Evolutionary conservation across 148 eudicot genomes (phyloP).

Genomic region (Cornus suecica): DNA sequence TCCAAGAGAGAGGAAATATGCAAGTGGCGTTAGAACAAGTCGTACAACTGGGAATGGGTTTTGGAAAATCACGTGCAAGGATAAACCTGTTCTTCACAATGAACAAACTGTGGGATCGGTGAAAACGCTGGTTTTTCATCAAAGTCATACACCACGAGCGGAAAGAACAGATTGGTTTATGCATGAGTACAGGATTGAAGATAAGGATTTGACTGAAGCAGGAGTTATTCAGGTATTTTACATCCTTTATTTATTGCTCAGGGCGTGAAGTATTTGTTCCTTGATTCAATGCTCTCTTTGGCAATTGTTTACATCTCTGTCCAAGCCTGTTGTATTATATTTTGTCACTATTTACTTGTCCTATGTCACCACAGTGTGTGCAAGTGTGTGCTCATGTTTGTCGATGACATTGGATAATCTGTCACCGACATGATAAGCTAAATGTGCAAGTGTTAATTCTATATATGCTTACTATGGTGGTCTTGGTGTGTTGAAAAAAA

Average conservation of each 20-base stretch:
- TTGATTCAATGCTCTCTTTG: neutral
- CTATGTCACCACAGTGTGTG: neutral
- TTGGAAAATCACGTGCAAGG: slow-evolving; percentile 89
- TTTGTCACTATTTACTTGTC: neutral
- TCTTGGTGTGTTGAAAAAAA: neutral
- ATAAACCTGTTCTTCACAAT: slow-evolving; percentile 35
- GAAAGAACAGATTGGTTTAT: slow-evolving; percentile 87
- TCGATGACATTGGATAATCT: neutral
- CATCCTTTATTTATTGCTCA: neutral
- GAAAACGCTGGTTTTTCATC: slow-evolving; percentile 72
- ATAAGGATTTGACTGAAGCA: slow-evolving; percentile 29
- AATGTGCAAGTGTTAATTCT: neutral
- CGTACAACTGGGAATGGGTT: slow-evolving; percentile 60
- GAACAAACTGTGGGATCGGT: slow-evolving; percentile 52
- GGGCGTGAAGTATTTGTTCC: neutral
- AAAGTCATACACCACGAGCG: slow-evolving; percentile 58
- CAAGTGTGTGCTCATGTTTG: neutral
- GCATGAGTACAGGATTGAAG: slow-evolving; percentile 60
- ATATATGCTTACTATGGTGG: neutral
- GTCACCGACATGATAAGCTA: neutral
- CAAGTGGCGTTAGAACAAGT: slow-evolving; percentile 48
- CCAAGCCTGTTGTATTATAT: neutral
- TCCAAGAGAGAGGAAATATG: slow-evolving; percentile 53
- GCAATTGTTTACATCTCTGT: neutral
- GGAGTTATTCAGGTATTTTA: slow-evolving; percentile 49